phyloP scores from a whole-genome alignment of 1,284 basidiomycete species.

The Leccinum fuscescens region DNA sequence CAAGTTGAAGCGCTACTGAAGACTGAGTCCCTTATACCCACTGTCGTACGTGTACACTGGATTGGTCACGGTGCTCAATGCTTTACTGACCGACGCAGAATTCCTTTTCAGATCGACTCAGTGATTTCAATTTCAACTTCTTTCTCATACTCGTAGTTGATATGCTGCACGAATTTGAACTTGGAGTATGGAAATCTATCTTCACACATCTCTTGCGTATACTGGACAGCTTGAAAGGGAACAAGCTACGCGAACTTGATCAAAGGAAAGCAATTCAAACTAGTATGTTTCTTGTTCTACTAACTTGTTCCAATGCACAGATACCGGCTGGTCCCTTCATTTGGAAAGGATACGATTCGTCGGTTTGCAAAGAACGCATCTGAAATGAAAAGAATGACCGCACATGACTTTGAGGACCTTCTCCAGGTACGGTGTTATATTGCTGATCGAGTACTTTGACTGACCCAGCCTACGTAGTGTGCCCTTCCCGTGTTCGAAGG shows the following conservation, averaged over 20 bases:
- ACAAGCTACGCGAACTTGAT: not conserved
- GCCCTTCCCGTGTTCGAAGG: no score
- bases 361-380: no score
- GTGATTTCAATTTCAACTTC: not conserved
- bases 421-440: no score
- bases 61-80: not conserved
- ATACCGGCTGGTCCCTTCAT: no score
- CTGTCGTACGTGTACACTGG: not conserved
- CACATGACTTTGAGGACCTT: no score
- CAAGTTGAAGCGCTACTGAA: conserved; percentile 12
- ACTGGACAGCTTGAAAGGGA: not conserved
- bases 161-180: not conserved
- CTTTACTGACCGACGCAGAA: not conserved
- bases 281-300: no score
- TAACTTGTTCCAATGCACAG: no score
- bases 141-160: not conserved
- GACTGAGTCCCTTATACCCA: conserved; percentile 7
- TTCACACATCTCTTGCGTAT: not conserved
- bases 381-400: no score
- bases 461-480: no score
- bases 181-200: not conserved
- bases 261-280: no score
- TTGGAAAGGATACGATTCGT: no score
- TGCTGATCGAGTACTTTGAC: no score
- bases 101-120: not conserved